These are phyloP conservation scores for Emmonsia crescens DNA, from an alignment of 2,329 filamentous ascomycete species.

Conservation along the genomic window DNA sequence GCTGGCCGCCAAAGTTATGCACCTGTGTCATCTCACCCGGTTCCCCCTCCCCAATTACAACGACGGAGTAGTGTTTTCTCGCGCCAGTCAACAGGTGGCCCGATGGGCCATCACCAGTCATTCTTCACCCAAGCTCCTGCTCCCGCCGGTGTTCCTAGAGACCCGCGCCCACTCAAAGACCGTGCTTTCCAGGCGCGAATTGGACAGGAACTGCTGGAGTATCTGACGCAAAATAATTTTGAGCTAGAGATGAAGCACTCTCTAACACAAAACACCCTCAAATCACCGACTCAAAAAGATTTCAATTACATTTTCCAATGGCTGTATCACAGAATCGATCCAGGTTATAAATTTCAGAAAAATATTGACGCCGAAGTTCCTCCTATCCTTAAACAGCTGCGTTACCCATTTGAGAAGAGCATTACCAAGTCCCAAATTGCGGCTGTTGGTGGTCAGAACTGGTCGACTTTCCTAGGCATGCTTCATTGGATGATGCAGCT, in stretches of 20 bases:
- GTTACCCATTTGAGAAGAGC: constrained; percentile 88
- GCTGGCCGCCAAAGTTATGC: constrained; percentile 63
- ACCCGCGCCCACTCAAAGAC: constrained; percentile 79
- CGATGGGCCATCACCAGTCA: constrained; percentile 63
- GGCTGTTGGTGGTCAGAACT: constrained; percentile 92
- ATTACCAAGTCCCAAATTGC: constrained; percentile 95
- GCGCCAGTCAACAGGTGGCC: constrained; percentile 56
- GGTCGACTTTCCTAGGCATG: constrained; percentile 86
- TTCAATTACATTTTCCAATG: constrained; percentile 98
- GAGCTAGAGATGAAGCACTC: constrained; percentile 96
- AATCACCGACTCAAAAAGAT: constrained; percentile 93
- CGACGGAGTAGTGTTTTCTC: constrained; percentile 74
- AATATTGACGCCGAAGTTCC: constrained; percentile 93
- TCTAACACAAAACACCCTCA: constrained; percentile 80
- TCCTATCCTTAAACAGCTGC: constrained; percentile 78
- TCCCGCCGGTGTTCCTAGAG: constrained; percentile 69
- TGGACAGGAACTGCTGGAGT: constrained; percentile 82
- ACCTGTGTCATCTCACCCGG: constrained; percentile 42
- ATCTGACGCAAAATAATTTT: constrained; percentile 85
- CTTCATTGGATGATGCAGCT: constrained; percentile 99
- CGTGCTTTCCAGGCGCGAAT: constrained; percentile 69
- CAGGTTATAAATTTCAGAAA: constrained; percentile 84
- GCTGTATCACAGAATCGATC: constrained; percentile 92
- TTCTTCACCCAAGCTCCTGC: constrained; percentile 87
- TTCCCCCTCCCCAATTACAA: constrained; percentile 38